Conservation (phyloP, 306 rosid species). For the Sophora flavescens region DNA sequence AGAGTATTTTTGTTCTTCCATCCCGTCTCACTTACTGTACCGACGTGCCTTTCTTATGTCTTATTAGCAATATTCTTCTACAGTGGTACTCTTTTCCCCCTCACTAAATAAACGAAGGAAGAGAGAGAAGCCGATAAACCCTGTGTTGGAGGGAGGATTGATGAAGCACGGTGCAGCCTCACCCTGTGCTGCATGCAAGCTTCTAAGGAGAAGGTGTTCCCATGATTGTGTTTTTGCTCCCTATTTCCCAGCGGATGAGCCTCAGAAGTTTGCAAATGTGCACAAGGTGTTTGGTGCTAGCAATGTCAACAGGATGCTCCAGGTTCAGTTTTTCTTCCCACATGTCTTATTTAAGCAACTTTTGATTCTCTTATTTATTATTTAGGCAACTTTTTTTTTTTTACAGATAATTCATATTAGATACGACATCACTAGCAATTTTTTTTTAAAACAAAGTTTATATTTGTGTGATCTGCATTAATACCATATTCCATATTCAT, state of each 20-base stretch:
- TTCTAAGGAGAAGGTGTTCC: constrained; percentile 75
- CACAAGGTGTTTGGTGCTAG: constrained; percentile 92
- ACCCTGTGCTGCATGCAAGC: constrained; percentile 91
- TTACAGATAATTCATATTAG: not conserved
- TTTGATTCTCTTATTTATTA: not conserved
- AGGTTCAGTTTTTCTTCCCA: constrained; percentile 48
- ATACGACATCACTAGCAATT: not conserved
- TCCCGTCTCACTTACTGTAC: not conserved
- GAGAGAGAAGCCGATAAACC: not conserved
- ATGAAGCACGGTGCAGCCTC: constrained; percentile 70
- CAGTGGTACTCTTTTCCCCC: not conserved
- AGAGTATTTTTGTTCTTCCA: constrained; percentile 6
- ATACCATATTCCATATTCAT: not conserved
- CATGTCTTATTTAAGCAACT: constrained; percentile 19
- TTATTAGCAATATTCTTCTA: not conserved
- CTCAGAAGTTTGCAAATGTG: constrained; percentile 85
- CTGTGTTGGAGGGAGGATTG: constrained; percentile 11
- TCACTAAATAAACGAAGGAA: not conserved
- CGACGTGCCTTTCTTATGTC: constrained; percentile 3
- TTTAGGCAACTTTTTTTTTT: too few species aligned
- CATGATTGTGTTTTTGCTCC: constrained; percentile 87
- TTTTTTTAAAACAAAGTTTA: too few species aligned
- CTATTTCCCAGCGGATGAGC: constrained; percentile 81
- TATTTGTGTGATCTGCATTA: too few species aligned
- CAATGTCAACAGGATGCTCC: constrained; percentile 89